Evolutionary conservation across 1,284 basidiomycete species (phyloP), one percentile per base, ranked within the genome.

Genomic region (Cryptococcus deneoformans): DNA sequence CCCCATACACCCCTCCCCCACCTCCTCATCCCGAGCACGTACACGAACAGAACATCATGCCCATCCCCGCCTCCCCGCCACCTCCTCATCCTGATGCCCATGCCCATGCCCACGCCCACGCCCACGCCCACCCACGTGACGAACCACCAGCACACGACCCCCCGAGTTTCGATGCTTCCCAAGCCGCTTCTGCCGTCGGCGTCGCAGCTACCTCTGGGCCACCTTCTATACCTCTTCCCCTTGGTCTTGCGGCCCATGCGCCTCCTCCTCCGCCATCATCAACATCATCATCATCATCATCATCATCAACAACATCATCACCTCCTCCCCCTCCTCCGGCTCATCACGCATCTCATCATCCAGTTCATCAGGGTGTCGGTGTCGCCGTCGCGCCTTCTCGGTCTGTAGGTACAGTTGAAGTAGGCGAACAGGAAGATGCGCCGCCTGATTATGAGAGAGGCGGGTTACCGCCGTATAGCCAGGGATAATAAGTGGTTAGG

Each of bases 91-190:
- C 36, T 16, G 46, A 45, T 1, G 42, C 24, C 34, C 55, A 50
- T 20, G 45, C 52, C 47, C 54, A 45, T 20, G 34, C 52, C 36
- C 56, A 46, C 38, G n/a, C 51, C 46, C 54, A 46, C 11, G 42
- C 10, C 51, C 46, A 34, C 50, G 46, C n/a, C 53, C 57, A 29
- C 51, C 46, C 20, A 39, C 47, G 14, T 11, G 7, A 50, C 56
- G 10, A 40, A 37, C 56, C 51, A 12, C 52, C 53, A n/a, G 39
- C 47, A 8, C 58, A 66, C 42, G 66, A 70, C 24, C 75, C 75
- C 1, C 75, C 75, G 7, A 64, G 59, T 3, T 77, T 77, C 49
- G 75, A 66, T 37, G 75, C 73, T 12, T 70, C 68, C 50, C 74
- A 77, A 61, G 75, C 75, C 14, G 74, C 74, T 16, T 70, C 69